Conservation (phyloP, 2,329 filamentous ascomycete genomes). For the Metarhizium robertsii region DNA sequence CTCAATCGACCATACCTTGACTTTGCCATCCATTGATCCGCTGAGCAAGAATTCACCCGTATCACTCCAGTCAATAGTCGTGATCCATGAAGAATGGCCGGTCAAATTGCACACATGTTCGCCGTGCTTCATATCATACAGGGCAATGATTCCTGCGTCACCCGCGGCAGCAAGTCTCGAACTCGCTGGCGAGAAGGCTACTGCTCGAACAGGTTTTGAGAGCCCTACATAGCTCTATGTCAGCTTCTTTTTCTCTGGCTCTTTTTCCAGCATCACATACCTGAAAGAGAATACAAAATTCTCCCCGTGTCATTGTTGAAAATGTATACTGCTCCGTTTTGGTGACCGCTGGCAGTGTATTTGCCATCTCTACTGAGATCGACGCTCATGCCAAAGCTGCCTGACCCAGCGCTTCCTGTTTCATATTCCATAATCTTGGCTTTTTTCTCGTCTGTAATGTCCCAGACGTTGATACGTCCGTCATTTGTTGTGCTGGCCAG, state of each 20-base stretch:
- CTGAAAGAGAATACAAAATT: conserved; percentile 75
- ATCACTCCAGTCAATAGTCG: conserved; percentile 84
- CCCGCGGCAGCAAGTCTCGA: conserved; percentile 83
- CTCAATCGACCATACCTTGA: conserved; percentile 92
- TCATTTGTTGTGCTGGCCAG: conserved; percentile 83
- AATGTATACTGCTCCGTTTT: conserved; percentile 85
- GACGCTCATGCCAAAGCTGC: conserved; percentile 83
- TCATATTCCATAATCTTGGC: conserved; percentile 74
- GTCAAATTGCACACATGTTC: conserved; percentile 82
- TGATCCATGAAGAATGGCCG: conserved; percentile 79
- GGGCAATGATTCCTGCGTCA: conserved; percentile 76
- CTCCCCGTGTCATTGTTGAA: conserved; percentile 89
- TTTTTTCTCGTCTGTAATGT: conserved; percentile 45
- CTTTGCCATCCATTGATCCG: conserved; percentile 84
- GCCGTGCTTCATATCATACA: conserved; percentile 87
- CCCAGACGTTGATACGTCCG: conserved; percentile 85
- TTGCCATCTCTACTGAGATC: conserved; percentile 72
- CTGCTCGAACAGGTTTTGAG: conserved; percentile 73
- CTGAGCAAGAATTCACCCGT: conserved; percentile 87
- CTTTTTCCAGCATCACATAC: conserved; percentile 28
- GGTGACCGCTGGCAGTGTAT: conserved; percentile 84
- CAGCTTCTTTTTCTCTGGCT: neutral
- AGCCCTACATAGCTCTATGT: conserved; percentile 46
- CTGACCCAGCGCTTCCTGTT: conserved; percentile 60
- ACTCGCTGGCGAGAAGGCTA: conserved; percentile 80